Evolutionary conservation across 306 rosid genomes (phyloP).

Genomic region (Canavalia gladiata): DNA sequence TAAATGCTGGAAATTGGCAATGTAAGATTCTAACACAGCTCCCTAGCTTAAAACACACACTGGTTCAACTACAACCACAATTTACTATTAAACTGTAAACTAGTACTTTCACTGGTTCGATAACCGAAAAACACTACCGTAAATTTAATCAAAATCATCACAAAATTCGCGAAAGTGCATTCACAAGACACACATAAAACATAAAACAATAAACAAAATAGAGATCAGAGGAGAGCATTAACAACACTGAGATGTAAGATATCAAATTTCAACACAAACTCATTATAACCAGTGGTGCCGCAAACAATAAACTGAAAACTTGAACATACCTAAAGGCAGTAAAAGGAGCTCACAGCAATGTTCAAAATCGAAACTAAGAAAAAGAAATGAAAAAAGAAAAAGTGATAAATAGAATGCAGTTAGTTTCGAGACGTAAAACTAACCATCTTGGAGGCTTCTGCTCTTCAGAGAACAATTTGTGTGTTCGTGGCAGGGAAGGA

Average conservation of each 20-base stretch:
- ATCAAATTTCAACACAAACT: neutral
- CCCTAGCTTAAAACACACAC: neutral
- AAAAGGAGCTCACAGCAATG: too few species aligned
- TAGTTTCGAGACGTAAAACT: neutral
- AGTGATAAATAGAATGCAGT: neutral
- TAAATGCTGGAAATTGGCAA: neutral
- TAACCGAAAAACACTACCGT: too few species aligned
- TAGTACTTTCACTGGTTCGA: neutral
- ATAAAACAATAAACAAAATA: neutral
- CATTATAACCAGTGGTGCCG: too few species aligned
- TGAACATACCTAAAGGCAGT: too few species aligned
- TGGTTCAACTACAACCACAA: neutral
- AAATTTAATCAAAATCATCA: neutral
- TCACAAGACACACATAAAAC: neutral
- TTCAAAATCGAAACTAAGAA: too few species aligned
- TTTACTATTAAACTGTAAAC: neutral
- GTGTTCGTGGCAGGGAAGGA: neutral
- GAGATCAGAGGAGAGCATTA: neutral
- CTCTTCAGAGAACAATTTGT: slow-evolving; percentile 17
- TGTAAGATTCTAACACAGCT: neutral
- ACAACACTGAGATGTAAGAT: neutral
- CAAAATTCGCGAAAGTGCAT: neutral
- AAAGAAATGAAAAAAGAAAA: neutral
- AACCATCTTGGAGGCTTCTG: slow-evolving; percentile 7
- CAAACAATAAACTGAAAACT: too few species aligned